Percentiles rank a stretch among this genome's conserved stretches.
Conservation (phyloP, 192 early-diverging fungal species). For the Mortierella alpina region DNA sequence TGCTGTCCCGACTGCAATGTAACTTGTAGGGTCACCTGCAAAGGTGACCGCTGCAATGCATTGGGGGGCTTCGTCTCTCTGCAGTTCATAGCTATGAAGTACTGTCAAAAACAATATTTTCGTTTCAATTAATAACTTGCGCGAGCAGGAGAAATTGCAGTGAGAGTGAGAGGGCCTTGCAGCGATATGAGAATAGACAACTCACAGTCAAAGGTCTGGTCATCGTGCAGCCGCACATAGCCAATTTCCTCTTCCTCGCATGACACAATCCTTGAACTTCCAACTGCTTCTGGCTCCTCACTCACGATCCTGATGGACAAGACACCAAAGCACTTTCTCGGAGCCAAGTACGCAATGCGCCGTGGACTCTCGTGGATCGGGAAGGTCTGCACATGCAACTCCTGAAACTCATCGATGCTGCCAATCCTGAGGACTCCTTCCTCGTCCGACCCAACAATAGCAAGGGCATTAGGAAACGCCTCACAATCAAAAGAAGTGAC, state of each 20-base stretch:
- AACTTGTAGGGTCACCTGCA: slow-evolving; percentile 54
- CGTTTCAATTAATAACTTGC: background rate
- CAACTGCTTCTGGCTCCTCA: slow-evolving; percentile 36
- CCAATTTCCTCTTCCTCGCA: slow-evolving; percentile 57
- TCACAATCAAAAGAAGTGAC: slow-evolving; percentile 72
- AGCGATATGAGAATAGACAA: background rate
- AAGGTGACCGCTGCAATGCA: slow-evolving; percentile 59
- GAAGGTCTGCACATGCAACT: slow-evolving; percentile 81
- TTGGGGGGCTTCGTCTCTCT: slow-evolving; percentile 54
- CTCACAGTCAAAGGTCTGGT: slow-evolving; percentile 79
- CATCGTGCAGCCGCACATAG: slow-evolving; percentile 72
- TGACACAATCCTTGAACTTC: slow-evolving; percentile 8
- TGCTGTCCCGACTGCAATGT: slow-evolving; percentile 83
- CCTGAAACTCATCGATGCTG: slow-evolving; percentile 82
- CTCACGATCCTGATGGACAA: slow-evolving; percentile 60
- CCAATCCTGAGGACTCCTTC: slow-evolving; percentile 73
- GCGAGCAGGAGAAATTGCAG: background rate
- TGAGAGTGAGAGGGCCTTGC: background rate
- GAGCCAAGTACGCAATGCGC: slow-evolving; percentile 74
- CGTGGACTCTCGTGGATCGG: slow-evolving; percentile 74
- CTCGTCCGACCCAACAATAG: slow-evolving; percentile 68
- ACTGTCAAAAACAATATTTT: slow-evolving; percentile 25
- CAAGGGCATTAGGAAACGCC: slow-evolving; percentile 64
- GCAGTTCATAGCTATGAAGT: slow-evolving; percentile 56
- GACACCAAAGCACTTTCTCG: slow-evolving; percentile 69